Evolutionary conservation across 2,329 filamentous ascomycete genomes (phyloP), one percentile per base, ranked within the genome.

Genomic region (Ascochyta viciae-villosae): DNA sequence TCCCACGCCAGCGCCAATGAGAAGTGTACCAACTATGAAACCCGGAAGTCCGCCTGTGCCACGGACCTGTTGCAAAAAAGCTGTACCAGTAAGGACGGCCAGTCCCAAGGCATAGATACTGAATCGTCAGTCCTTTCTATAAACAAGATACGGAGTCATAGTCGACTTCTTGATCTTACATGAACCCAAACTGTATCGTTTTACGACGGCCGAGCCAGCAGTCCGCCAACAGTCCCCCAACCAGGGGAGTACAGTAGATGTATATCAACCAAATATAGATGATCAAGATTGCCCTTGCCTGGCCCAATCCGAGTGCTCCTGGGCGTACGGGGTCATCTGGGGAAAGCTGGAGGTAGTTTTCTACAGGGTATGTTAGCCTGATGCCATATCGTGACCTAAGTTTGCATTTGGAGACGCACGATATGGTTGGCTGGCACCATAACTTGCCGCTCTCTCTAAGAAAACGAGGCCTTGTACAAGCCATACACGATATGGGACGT

Each of bases 181-280:
- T 57, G 35, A 71, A 66, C 34, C 61, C 54, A 38, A 70, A 44
- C 43, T 63, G 56, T 49, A 74, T 62, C 13, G 68, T 74, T 33
- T 62, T 68, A 43, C 68, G 70, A 15, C 72, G 67, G 26, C 72
- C 74, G 33, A 74, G 59, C 57, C 65, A 75, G 19, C 58, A 61
- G 59, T 75, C 74, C 16, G 70, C 64, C n/a, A 75, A 4, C 38
- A 72, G 58, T 7, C 67, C 70, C 29, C 65, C 66, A 15, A 58
- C 50, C 15, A 74, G 40, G 3, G 73, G 67, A 0, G 65, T 64
- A 19, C 70, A 56, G 56, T 76, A 80, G 7, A 63, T 66, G 62
- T 79, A 82, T 67, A 82, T 81, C 59, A 81, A 79, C 64, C 85
- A 84, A 63, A 82, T 82, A 37, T 82, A 75, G 45, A 78, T 79